phyloP scores from a whole-genome alignment of 331 rosid species.

The Stylosanthes scabra region DNA sequence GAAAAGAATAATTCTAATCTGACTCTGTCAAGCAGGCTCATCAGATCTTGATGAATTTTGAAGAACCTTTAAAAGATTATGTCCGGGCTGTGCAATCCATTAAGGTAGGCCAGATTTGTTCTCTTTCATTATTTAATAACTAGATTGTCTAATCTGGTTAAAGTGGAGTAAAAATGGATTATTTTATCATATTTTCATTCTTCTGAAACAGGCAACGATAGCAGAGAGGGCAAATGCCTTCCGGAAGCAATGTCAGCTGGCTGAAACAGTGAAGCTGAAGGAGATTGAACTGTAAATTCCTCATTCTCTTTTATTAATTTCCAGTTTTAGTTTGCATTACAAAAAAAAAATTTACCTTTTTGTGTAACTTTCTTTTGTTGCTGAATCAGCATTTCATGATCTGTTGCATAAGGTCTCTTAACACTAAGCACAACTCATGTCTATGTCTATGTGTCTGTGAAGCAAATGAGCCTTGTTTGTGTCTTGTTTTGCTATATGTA shows the following conservation, averaged over 20 bases:
- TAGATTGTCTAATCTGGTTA: constrained; percentile 31
- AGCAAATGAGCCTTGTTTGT: constrained; percentile 12
- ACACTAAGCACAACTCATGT: neutral
- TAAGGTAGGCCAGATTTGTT: constrained; percentile 57
- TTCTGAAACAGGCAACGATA: constrained; percentile 80
- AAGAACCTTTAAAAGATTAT: constrained; percentile 94
- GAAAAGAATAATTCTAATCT: constrained; percentile 36
- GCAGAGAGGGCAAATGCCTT: constrained; percentile 96
- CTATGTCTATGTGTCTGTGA: constrained; percentile 12
- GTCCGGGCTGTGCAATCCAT: constrained; percentile 94
- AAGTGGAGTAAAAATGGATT: too few relatives aligned
- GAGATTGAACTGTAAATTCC: constrained; percentile 91
- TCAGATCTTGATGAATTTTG: constrained; percentile 86
- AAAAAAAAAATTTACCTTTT: constrained; percentile 14
- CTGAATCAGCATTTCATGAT: constrained; percentile 29
- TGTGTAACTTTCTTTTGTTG: constrained; percentile 8
- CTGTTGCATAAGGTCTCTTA: constrained; percentile 2
- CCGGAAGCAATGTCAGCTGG: constrained; percentile 93
- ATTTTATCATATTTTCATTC: constrained; percentile 24
- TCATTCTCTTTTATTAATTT: too few relatives aligned
- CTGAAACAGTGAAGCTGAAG: constrained; percentile 93
- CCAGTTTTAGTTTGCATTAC: constrained; percentile 22
- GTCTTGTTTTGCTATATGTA: too few relatives aligned
- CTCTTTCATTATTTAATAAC: constrained; percentile 21
- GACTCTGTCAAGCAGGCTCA: constrained; percentile 65